Conservation (phyloP, 2,329 filamentous ascomycete genomes). For the Fusarium virguliforme region DNA sequence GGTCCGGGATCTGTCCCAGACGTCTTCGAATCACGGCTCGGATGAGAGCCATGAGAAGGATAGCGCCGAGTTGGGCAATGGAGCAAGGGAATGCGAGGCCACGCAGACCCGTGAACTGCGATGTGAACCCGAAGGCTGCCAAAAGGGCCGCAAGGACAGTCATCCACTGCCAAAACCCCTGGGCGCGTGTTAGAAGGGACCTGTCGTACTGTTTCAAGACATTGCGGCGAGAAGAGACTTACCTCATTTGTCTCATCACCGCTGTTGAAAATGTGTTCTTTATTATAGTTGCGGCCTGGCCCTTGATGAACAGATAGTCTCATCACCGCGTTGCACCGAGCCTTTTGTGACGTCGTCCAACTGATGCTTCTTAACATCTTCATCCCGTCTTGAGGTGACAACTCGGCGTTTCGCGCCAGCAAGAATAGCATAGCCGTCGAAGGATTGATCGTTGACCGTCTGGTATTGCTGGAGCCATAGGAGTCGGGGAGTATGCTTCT, state of each 20-base stretch:
- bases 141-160: neutral
- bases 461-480: conserved; percentile 17
- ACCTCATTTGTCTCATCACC: neutral
- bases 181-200: neutral
- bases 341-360: neutral
- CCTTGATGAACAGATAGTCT: too few species aligned
- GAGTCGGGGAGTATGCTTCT: neutral
- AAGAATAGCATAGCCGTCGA: conserved; percentile 8
- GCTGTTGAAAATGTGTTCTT: too few species aligned
- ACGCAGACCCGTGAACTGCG: conserved; percentile 1
- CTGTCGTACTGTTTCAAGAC: neutral
- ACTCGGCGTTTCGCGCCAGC: conserved; percentile 7
- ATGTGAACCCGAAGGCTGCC: neutral
- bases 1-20: neutral
- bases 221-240: neutral
- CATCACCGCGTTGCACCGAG: too few species aligned
- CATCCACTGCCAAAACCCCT: neutral
- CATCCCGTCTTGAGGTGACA: neutral
- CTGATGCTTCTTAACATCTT: neutral
- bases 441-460: conserved; percentile 14
- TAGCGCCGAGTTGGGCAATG: neutral
- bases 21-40: neutral
- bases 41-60: conserved; percentile 1
- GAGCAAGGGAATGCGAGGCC: neutral
- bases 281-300: too few species aligned